These are phyloP conservation scores for Rhizopogon vesiculosus DNA, from an alignment of 768 basidiomycete genomes.

Conservation along the genomic window DNA sequence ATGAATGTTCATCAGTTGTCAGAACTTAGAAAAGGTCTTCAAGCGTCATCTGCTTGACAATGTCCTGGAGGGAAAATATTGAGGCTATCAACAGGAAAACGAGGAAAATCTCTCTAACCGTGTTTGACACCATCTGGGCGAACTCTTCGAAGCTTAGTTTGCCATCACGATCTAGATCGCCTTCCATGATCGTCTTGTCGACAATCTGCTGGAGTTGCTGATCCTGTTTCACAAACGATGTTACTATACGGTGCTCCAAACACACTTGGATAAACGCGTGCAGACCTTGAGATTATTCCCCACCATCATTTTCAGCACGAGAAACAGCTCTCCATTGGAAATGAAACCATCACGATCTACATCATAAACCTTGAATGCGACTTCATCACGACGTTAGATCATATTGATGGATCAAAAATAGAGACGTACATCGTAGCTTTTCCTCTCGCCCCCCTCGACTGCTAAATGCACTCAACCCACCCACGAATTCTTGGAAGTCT, in stretches of 20 bases:
- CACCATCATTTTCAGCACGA: constrained; percentile 99
- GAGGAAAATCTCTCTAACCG: constrained; percentile 44
- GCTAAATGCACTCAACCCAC: constrained; percentile 95
- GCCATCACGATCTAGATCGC: constrained; percentile 96
- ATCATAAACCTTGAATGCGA: constrained; percentile 99
- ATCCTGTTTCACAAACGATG: constrained; percentile 48
- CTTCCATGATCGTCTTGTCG: constrained; percentile 99
- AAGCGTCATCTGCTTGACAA: constrained; percentile 98
- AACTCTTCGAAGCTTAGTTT: constrained; percentile 98
- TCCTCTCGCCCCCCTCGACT: constrained; percentile 96
- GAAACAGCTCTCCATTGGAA: constrained; percentile 96
- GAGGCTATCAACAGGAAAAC: not conserved
- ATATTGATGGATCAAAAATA: constrained; percentile 3
- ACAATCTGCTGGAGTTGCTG: constrained; percentile 99
- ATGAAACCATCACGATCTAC: constrained; percentile 97
- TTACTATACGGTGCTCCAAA: too few relatives aligned
- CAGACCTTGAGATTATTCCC: constrained; percentile 94
- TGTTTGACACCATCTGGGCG: constrained; percentile 93
- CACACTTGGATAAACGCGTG: not conserved
- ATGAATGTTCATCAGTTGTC: not conserved
- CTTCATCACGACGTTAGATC: constrained; percentile 35
- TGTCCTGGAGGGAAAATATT: constrained; percentile 58
- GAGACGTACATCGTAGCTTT: constrained; percentile 82
- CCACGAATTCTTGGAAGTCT: constrained; percentile 99
- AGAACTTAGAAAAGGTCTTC: constrained; percentile 76